phyloP scores from a whole-genome alignment of 23 red algal species.

The Gracilaria domingensis region DNA sequence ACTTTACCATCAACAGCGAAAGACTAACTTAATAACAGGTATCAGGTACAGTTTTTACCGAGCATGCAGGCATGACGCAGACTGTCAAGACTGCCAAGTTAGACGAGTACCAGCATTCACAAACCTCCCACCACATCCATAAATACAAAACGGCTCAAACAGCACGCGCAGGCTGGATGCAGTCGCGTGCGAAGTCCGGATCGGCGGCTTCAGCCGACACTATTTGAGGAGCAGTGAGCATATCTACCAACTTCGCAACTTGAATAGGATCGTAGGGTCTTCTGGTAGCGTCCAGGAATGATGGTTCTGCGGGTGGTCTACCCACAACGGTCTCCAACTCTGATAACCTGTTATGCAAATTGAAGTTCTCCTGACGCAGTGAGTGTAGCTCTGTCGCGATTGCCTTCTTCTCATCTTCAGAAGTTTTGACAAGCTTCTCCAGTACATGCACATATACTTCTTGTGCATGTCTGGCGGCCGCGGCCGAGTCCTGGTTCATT shows the following conservation, averaged over 20 bases:
- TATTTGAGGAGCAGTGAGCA: conserved; percentile 36
- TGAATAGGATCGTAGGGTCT: conserved; percentile 18
- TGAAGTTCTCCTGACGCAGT: conserved; percentile 25
- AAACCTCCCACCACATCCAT: background rate
- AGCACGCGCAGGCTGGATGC: conserved; percentile 52
- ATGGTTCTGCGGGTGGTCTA: background rate
- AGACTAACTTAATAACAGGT: background rate
- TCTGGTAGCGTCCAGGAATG: background rate
- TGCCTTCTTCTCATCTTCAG: conserved; percentile 61
- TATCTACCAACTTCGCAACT: conserved; percentile 40
- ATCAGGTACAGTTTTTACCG: conserved; percentile 25
- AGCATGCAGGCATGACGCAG: background rate
- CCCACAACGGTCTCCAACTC: conserved; percentile 15
- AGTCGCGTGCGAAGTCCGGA: conserved; percentile 33
- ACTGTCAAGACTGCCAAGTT: background rate
- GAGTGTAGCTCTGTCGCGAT: conserved; percentile 19
- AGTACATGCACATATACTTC: conserved; percentile 78
- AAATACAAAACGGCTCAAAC: conserved; percentile 3
- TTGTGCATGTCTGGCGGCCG: conserved; percentile 74
- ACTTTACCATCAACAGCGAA: background rate
- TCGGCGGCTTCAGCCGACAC: conserved; percentile 43
- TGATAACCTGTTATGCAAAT: conserved; percentile 13
- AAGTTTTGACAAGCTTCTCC: conserved; percentile 65
- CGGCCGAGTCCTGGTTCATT: conserved; percentile 84
- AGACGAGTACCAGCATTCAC: background rate